These are phyloP conservation scores for Crithidia brevicula DNA, from an alignment of 208 protist species.

Conservation along the genomic window DNA sequence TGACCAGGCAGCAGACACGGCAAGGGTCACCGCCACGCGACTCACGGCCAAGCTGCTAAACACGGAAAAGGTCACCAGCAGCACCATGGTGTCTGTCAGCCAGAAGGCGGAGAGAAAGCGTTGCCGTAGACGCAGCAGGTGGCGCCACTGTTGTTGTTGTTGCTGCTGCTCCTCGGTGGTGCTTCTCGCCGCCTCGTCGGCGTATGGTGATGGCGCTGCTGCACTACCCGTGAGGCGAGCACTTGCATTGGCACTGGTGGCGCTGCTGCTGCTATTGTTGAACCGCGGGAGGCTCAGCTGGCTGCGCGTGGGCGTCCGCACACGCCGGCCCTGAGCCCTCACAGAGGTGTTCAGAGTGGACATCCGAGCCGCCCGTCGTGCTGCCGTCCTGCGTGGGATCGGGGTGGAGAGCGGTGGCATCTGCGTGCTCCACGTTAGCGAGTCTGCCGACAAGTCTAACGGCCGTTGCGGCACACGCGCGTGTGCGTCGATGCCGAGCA, in stretches of 20 bases:
- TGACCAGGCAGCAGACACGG: too few species aligned
- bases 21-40: slow-evolving; percentile 15
- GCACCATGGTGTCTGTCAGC: slow-evolving; percentile 8
- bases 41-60: slow-evolving; percentile 16
- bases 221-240: background rate
- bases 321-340: background rate
- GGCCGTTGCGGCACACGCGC: background rate
- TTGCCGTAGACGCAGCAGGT: slow-evolving; percentile 6
- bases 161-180: too few species aligned
- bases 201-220: background rate
- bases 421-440: background rate
- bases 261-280: background rate
- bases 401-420: background rate
- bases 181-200: background rate
- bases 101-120: slow-evolving; percentile 18
- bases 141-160: slow-evolving; percentile 3
- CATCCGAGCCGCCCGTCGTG: background rate
- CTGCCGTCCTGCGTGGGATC: too few species aligned
- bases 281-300: slow-evolving; percentile 5
- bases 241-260: background rate
- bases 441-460: background rate
- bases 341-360: background rate
- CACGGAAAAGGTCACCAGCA: background rate
- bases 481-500: background rate
- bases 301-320: background rate